phyloP scores from a whole-genome alignment of 495 filamentous ascomycete species.

The Schizothecium vesticola region DNA sequence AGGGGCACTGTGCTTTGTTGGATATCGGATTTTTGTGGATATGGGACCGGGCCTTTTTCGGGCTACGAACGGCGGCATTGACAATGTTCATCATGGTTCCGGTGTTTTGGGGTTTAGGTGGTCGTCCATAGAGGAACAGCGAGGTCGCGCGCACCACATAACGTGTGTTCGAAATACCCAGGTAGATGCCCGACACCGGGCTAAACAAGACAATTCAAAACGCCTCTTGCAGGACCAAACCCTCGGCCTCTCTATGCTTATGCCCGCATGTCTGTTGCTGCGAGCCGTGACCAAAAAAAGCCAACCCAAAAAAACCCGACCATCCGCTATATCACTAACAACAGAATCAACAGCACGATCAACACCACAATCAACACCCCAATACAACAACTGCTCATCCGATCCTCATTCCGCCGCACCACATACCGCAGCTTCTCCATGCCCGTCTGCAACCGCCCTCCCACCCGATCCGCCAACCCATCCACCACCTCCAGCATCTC shows the following conservation, averaged over 20 bases:
- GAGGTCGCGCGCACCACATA: background rate
- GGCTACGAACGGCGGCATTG: background rate
- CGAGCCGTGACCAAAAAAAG: background rate
- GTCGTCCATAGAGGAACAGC: background rate
- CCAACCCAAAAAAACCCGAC: background rate
- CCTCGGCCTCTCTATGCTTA: background rate
- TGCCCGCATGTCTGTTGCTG: background rate
- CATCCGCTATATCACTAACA: slow-evolving; percentile 46
- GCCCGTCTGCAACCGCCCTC: slow-evolving; percentile 76
- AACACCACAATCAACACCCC: slow-evolving; percentile 77
- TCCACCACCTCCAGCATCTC: slow-evolving; percentile 78
- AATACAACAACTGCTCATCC: slow-evolving; percentile 87
- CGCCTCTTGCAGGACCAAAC: background rate
- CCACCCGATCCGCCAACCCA: slow-evolving; percentile 75
- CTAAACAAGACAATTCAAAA: background rate
- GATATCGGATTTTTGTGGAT: background rate
- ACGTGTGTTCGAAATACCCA: background rate
- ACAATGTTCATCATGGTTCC: background rate
- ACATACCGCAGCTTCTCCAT: slow-evolving; percentile 80
- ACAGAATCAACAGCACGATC: slow-evolving; percentile 72
- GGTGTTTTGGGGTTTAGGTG: background rate
- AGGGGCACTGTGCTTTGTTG: background rate
- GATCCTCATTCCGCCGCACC: slow-evolving; percentile 88
- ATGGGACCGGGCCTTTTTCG: background rate
- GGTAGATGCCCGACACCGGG: background rate